Percentiles rank a stretch among this genome's conserved stretches.
Evolutionary conservation across 495 filamentous ascomycete species (phyloP).

Genomic region (Neurospora sp.): DNA sequence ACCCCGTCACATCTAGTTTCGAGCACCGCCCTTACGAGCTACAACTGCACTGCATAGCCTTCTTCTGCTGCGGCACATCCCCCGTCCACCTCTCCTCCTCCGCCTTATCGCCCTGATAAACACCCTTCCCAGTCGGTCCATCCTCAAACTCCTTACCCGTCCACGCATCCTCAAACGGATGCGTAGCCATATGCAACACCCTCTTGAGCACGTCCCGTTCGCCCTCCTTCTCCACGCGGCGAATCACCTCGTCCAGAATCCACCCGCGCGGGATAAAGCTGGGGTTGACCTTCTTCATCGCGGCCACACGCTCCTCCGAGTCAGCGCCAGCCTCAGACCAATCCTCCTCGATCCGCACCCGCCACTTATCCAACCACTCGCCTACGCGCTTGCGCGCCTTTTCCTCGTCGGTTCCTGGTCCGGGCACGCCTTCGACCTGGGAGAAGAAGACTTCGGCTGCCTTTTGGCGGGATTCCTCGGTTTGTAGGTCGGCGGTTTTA

Average conservation of each 20-base stretch:
- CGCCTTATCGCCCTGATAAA: constrained; percentile 44
- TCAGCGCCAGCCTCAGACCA: constrained; percentile 38
- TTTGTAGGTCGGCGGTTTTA: constrained; percentile 46
- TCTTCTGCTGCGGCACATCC: constrained; percentile 67
- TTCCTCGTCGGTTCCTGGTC: constrained; percentile 44
- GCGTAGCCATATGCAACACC: constrained; percentile 68
- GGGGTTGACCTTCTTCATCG: constrained; percentile 82
- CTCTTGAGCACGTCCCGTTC: constrained; percentile 67
- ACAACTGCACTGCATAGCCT: constrained; percentile 89
- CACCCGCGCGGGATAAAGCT: constrained; percentile 83
- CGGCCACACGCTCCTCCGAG: constrained; percentile 51
- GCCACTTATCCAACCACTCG: constrained; percentile 70
- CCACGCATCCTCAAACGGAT: constrained; percentile 82
- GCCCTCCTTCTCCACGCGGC: constrained; percentile 71
- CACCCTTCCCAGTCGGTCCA: constrained; percentile 1
- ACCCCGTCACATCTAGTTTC: not conserved
- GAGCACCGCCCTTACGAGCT: constrained; percentile 29
- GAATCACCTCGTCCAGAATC: constrained; percentile 89
- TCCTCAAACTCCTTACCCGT: constrained; percentile 28
- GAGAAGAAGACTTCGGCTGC: constrained; percentile 56
- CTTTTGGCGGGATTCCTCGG: constrained; percentile 46
- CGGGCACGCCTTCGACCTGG: constrained; percentile 52
- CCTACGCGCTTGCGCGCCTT: constrained; percentile 53
- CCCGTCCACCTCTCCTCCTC: constrained; percentile 80
- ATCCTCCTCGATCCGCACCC: constrained; percentile 55